Conservation (phyloP, 176 grass and related monocot species). For the Cymbopogon citratus region DNA sequence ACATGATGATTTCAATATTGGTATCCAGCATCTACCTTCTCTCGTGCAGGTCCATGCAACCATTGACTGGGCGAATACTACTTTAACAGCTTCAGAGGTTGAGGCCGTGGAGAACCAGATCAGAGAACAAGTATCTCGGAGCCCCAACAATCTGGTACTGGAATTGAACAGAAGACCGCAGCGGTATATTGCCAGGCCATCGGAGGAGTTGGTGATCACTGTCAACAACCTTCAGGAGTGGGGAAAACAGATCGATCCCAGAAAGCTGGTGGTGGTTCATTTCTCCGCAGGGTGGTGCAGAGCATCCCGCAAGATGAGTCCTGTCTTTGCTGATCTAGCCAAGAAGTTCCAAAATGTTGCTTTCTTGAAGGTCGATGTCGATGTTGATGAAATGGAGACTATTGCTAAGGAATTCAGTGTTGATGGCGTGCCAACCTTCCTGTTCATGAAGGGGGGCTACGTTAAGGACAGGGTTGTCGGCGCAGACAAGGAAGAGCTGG, state of each 20-base stretch:
- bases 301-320: slow-evolving; percentile 8
- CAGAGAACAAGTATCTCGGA: too few species aligned
- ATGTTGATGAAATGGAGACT: background rate
- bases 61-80: too few species aligned
- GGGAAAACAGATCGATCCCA: slow-evolving; percentile 7
- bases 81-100: too few species aligned
- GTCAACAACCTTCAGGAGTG: slow-evolving; percentile 29
- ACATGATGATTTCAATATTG: too few species aligned
- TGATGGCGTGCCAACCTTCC: slow-evolving; percentile 14
- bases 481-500: slow-evolving; percentile 22
- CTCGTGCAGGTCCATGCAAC: too few species aligned
- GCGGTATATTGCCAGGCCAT: too few species aligned
- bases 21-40: too few species aligned
- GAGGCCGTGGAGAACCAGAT: too few species aligned
- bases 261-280: slow-evolving; percentile 36
- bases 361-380: slow-evolving; percentile 35
- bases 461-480: slow-evolving; percentile 10
- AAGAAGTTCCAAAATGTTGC: background rate
- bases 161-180: too few species aligned
- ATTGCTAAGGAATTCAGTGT: background rate
- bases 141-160: too few species aligned
- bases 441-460: slow-evolving; percentile 3
- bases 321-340: slow-evolving; percentile 25
- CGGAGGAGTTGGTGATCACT: background rate
- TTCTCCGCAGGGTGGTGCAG: background rate